These are phyloP conservation scores for Saccharomycopsis schoenii DNA, from an alignment of 805 yeast species.

Conservation along the genomic window DNA sequence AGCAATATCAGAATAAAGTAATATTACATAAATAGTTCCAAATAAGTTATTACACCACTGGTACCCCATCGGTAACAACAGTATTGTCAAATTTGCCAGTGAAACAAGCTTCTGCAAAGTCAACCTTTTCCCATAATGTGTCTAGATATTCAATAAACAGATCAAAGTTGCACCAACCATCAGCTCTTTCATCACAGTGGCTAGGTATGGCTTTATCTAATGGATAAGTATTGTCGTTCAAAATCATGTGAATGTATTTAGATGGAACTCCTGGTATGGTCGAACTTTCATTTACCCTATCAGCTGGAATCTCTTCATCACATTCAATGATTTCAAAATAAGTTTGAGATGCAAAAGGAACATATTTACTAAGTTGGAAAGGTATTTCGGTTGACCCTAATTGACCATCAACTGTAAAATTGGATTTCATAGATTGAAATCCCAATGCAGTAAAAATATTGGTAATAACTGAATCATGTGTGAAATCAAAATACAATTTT, in stretches of 20 bases:
- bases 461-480: slow-evolving; percentile 66
- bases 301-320: slow-evolving; percentile 19
- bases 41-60: not conserved
- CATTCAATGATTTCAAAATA: slow-evolving; percentile 19
- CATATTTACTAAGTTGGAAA: slow-evolving; percentile 14
- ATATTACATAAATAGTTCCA: not conserved
- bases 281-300: slow-evolving; percentile 7
- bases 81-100: slow-evolving; percentile 7
- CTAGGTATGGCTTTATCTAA: slow-evolving; percentile 17
- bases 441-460: slow-evolving; percentile 59
- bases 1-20: not conserved
- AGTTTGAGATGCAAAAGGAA: slow-evolving; percentile 20
- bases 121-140: slow-evolving; percentile 16
- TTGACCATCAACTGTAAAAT: slow-evolving; percentile 10
- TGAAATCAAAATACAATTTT: slow-evolving; percentile 56
- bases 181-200: slow-evolving; percentile 19
- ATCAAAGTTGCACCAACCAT: slow-evolving; percentile 20
- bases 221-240: slow-evolving; percentile 19
- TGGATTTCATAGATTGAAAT: slow-evolving; percentile 23
- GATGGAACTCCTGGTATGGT: not conserved
- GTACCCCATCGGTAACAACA: slow-evolving; percentile 13
- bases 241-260: slow-evolving; percentile 18
- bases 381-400: slow-evolving; percentile 5
- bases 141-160: slow-evolving; percentile 18
- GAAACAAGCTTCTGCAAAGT: slow-evolving; percentile 14